phyloP scores from a whole-genome alignment of 2,329 filamentous ascomycete genomes.

The Verruconis gallopava region DNA sequence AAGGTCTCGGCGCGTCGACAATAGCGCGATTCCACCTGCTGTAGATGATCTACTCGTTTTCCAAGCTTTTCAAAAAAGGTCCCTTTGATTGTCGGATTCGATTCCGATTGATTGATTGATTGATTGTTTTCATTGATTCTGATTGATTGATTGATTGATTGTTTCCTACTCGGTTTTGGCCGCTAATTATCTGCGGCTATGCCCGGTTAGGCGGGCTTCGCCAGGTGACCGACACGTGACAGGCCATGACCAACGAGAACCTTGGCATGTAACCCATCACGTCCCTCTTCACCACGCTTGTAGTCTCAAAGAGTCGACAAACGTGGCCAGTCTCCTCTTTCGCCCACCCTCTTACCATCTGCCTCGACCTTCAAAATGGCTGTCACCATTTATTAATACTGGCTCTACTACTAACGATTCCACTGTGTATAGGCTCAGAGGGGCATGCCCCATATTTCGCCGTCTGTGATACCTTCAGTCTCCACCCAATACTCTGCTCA shows the following conservation, averaged over 20 bases:
- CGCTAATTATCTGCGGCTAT: constrained; percentile 4
- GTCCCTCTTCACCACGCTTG: constrained; percentile 1
- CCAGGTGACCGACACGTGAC: neutral
- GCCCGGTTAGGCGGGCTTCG: constrained; percentile 1
- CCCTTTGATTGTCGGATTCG: too few species aligned
- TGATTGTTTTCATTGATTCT: too few species aligned
- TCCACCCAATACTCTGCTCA: neutral
- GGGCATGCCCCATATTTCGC: constrained; percentile 2
- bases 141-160: too few species aligned
- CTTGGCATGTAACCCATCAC: constrained; percentile 2
- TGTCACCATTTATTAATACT: neutral
- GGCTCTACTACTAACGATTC: neutral
- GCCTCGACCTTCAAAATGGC: neutral
- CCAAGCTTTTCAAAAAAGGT: too few species aligned
- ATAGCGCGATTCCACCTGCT: too few species aligned
- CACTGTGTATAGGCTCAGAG: neutral
- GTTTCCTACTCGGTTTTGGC: constrained; percentile 5
- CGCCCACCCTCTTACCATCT: neutral
- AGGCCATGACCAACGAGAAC: too few species aligned
- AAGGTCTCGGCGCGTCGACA: too few species aligned
- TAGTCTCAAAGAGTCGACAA: too few species aligned
- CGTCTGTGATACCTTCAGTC: constrained; percentile 1
- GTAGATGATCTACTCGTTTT: too few species aligned
- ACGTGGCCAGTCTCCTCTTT: neutral
- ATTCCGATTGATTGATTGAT: too few species aligned